Conservation (phyloP, 1,284 basidiomycete genomes). For the Phellopilus nigrolimitatus region DNA sequence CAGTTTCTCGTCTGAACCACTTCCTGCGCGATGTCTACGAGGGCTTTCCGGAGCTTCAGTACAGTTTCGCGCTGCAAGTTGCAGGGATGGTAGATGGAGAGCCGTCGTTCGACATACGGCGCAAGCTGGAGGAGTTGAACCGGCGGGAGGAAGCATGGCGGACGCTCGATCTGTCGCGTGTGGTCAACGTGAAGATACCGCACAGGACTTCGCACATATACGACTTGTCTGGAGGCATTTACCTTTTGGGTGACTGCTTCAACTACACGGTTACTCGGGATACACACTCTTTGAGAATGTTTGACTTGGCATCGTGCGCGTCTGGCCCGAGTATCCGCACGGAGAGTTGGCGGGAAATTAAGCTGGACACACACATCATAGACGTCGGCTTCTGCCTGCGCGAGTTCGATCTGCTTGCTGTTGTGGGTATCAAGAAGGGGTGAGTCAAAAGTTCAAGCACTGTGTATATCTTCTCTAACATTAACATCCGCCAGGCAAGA, state of each 20-base stretch:
- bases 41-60: slow-evolving; percentile 6
- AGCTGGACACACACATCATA: slow-evolving; percentile 19
- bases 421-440: slow-evolving; percentile 29
- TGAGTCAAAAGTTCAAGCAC: background rate
- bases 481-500: background rate
- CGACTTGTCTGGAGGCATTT: slow-evolving; percentile 18
- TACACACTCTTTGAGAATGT: slow-evolving; percentile 11
- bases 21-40: slow-evolving; percentile 5
- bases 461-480: slow-evolving; percentile 26
- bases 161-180: slow-evolving; percentile 4
- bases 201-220: slow-evolving; percentile 18
- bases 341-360: slow-evolving; percentile 14
- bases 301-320: slow-evolving; percentile 6
- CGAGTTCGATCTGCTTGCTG: slow-evolving; percentile 45
- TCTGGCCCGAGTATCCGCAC: background rate
- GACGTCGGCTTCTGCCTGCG: slow-evolving; percentile 43
- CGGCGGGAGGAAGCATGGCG: slow-evolving; percentile 10
- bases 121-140: slow-evolving; percentile 8
- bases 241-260: slow-evolving; percentile 16
- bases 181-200: slow-evolving; percentile 9
- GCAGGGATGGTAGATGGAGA: slow-evolving; percentile 10
- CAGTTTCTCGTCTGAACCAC: slow-evolving; percentile 5
- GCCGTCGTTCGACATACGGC: background rate
- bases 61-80: slow-evolving; percentile 4
- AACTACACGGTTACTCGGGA: background rate